These are phyloP conservation scores for Pachysolen tannophilus DNA, from an alignment of 805 yeast species.

Conservation along the genomic window DNA sequence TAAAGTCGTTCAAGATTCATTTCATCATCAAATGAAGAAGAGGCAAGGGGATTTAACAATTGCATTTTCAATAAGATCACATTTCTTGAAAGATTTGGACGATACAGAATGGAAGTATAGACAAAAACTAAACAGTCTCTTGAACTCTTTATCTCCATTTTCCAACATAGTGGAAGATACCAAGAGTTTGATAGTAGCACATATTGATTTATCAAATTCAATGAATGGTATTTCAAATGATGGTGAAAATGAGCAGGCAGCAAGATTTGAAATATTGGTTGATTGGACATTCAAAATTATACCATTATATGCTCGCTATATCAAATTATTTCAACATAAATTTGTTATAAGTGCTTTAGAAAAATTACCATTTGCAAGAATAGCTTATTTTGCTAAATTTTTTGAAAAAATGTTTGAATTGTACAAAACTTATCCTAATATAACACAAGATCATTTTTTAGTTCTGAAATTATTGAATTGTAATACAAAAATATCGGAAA, in stretches of 20 bases:
- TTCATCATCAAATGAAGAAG: not conserved
- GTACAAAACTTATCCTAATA: conserved; percentile 13
- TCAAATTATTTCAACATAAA: conserved; percentile 15
- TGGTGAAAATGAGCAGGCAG: conserved; percentile 1
- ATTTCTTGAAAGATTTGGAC: not conserved
- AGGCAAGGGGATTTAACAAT: not conserved
- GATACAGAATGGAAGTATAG: not conserved
- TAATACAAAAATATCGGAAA: conserved; percentile 15
- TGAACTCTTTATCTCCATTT: not conserved
- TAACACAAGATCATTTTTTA: not conserved
- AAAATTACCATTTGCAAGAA: conserved; percentile 22
- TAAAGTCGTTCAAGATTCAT: too few species aligned
- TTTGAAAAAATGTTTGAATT: conserved; percentile 15
- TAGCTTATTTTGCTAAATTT: conserved; percentile 18
- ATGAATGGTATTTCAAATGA: conserved; percentile 1
- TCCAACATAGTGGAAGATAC: too few species aligned
- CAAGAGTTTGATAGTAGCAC: not conserved
- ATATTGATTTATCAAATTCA: conserved; percentile 2
- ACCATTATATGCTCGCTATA: conserved; percentile 16
- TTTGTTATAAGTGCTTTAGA: conserved; percentile 18
- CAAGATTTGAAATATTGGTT: conserved; percentile 1
- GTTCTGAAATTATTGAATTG: not conserved
- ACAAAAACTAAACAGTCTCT: not conserved
- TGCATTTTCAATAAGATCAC: not conserved
- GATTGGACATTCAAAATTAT: conserved; percentile 8